A percentile compares a stretch with the other conserved stretches of the same genome.
These are phyloP conservation scores for Rhizoctonia solani DNA, from an alignment of 1,284 basidiomycete genomes.

Conservation along the genomic window DNA sequence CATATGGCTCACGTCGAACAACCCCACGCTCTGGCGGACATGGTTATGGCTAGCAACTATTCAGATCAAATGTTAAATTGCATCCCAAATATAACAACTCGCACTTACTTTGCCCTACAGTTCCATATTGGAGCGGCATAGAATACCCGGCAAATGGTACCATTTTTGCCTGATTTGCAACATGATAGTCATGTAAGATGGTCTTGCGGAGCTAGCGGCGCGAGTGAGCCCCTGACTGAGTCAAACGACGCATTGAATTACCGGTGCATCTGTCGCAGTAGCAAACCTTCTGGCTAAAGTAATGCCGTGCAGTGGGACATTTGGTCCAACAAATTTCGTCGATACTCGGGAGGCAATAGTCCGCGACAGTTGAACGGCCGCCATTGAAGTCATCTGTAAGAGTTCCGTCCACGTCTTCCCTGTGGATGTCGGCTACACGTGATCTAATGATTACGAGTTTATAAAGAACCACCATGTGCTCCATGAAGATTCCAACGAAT, in stretches of 20 bases:
- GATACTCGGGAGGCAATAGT: neutral
- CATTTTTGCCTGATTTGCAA: slow-evolving; percentile 88
- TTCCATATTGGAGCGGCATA: slow-evolving; percentile 91
- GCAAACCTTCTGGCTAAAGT: neutral
- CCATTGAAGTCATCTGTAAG: slow-evolving; percentile 3
- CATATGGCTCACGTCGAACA: slow-evolving; percentile 99
- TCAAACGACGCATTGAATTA: neutral
- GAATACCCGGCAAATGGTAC: slow-evolving; percentile 94
- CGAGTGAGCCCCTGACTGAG: neutral
- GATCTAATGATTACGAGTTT: neutral
- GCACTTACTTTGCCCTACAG: slow-evolving; percentile 75
- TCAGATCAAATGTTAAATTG: slow-evolving; percentile 33
- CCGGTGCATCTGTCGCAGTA: slow-evolving; percentile 8
- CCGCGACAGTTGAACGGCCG: neutral
- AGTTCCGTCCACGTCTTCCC: neutral
- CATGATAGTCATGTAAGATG: slow-evolving; percentile 89
- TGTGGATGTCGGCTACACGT: neutral
- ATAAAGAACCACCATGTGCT: neutral
- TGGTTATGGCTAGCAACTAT: slow-evolving; percentile 94
- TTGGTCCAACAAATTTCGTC: neutral
- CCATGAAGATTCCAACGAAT: no score
- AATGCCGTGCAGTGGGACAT: neutral
- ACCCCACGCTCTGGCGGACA: slow-evolving; percentile 79
- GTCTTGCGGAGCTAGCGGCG: slow-evolving; percentile 60
- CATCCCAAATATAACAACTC: neutral